Percentiles rank a stretch among this genome's conserved stretches.
phyloP scores from a whole-genome alignment of 2,329 filamentous ascomycete species.

The Pseudogymnoascus sp. region DNA sequence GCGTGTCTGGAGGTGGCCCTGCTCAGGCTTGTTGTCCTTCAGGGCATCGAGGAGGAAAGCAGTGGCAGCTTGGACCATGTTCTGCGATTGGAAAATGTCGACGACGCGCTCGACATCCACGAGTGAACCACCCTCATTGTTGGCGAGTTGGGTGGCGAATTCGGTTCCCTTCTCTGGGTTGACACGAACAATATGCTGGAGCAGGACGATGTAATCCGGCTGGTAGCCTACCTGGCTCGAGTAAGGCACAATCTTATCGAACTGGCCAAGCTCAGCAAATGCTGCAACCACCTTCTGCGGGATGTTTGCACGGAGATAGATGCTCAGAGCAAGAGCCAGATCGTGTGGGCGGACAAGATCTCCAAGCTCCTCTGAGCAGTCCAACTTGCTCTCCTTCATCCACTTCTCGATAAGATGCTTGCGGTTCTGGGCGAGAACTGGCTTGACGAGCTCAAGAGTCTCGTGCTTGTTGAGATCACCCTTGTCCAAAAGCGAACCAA shows the following conservation, averaged over 20 bases:
- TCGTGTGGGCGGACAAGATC: constrained; percentile 89
- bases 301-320: constrained; percentile 86
- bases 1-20: constrained; percentile 86
- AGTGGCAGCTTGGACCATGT: constrained; percentile 94
- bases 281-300: constrained; percentile 91
- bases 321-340: constrained; percentile 72
- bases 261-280: constrained; percentile 91
- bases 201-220: constrained; percentile 86
- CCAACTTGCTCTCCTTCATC: constrained; percentile 91
- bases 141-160: constrained; percentile 86
- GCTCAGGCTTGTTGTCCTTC: constrained; percentile 89
- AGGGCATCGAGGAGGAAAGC: constrained; percentile 95
- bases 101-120: constrained; percentile 92
- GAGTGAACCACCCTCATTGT: constrained; percentile 76
- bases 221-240: constrained; percentile 76
- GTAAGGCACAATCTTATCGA: constrained; percentile 93
- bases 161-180: constrained; percentile 92
- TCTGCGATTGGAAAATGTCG: constrained; percentile 96
- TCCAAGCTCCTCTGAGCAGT: constrained; percentile 92
- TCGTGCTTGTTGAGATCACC: constrained; percentile 86
- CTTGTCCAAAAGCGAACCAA: constrained; percentile 94
- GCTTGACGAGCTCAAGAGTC: constrained; percentile 85
- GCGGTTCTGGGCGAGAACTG: constrained; percentile 84
- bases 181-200: constrained; percentile 85
- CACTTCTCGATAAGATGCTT: constrained; percentile 97